Base-by-base conservation (phyloP, 2,329 filamentous ascomycete genomes). In the Pyrenophora graminea region DNA sequence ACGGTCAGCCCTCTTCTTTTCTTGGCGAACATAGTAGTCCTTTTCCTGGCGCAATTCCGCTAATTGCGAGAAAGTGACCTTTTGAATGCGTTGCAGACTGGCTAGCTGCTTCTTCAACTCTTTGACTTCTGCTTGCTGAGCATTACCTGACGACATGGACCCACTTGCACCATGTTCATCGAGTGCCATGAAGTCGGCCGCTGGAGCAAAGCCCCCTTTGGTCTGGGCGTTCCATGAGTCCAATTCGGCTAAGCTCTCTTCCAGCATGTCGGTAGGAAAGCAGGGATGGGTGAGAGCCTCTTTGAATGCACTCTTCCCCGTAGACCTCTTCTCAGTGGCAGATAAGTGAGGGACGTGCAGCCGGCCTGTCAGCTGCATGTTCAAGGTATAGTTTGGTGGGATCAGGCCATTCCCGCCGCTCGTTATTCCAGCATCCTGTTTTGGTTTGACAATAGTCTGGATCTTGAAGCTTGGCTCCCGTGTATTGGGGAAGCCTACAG, bases 371-470 rank as follows among this genome's bases (percentile, higher is more conserved):
- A 91, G 76, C 68, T 90, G 86, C 10, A 85, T 77, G 13, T 80
- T 86, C 54, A 90, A 79, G 3, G 80, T 81, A 67, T 92, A 91
- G 56, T 80, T 82, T 33, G 82, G 79, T 54, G 78, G 78, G 7
- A 80, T 70, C 17, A 67, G 55, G 8, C 73, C 74, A 50, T 55
- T 67, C 23, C 58, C 59, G 48, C 63, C 63, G 9, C 55, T 62
- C 10, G 61, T 60, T 45, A 73, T 59, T 30, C 74, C 73, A n/a
- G 83, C 81, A 42, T 81, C 85, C 53, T 88, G 81, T 55, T 85
- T 86, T n/a, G 93, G 93, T 76, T 96, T 97, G 53, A 93, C 80
- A 19, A 97, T 81, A 1, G 80, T 82, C 44, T 79, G 76, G 18
- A 82, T 74, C 13, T 82, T 78, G 59, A 83, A 80, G 2, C 81